These are phyloP conservation scores for Hortaea werneckii DNA, from an alignment of 2,329 filamentous ascomycete genomes.

Conservation along the genomic window DNA sequence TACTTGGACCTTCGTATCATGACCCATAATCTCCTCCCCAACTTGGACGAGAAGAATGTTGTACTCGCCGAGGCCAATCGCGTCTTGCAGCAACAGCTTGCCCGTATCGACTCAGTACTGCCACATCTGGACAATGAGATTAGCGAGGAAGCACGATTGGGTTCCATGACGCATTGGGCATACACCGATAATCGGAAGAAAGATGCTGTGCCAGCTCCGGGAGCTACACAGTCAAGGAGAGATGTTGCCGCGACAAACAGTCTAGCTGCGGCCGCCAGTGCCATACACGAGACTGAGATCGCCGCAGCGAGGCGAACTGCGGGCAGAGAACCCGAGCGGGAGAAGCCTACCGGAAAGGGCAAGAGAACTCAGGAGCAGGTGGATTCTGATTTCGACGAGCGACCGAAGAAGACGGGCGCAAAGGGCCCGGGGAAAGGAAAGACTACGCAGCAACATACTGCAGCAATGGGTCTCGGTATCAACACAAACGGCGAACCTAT, in stretches of 20 bases:
- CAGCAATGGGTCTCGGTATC: constrained; percentile 45
- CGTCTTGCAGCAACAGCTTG: constrained; percentile 72
- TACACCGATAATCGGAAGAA: constrained; percentile 68
- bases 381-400: constrained; percentile 74
- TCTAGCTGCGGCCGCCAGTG: constrained; percentile 57
- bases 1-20: constrained; percentile 70
- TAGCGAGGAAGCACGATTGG: constrained; percentile 87
- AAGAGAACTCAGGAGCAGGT: constrained; percentile 51
- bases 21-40: constrained; percentile 75
- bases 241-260: constrained; percentile 69
- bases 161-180: constrained; percentile 88
- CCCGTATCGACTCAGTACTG: constrained; percentile 77
- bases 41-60: constrained; percentile 94
- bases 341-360: constrained; percentile 52
- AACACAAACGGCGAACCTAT: constrained; percentile 50
- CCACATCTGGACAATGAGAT: constrained; percentile 80
- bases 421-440: constrained; percentile 48
- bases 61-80: constrained; percentile 89
- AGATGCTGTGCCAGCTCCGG: constrained; percentile 43
- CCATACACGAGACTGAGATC: constrained; percentile 71
- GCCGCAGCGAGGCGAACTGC: constrained; percentile 70
- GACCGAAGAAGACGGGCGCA: constrained; percentile 51
- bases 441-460: constrained; percentile 39
- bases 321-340: constrained; percentile 55
- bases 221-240: constrained; percentile 61